Percentiles rank a stretch among this genome's conserved stretches.
phyloP scores from a whole-genome alignment of 2,329 filamentous ascomycete species.

The Penicillium hesseltinei region DNA sequence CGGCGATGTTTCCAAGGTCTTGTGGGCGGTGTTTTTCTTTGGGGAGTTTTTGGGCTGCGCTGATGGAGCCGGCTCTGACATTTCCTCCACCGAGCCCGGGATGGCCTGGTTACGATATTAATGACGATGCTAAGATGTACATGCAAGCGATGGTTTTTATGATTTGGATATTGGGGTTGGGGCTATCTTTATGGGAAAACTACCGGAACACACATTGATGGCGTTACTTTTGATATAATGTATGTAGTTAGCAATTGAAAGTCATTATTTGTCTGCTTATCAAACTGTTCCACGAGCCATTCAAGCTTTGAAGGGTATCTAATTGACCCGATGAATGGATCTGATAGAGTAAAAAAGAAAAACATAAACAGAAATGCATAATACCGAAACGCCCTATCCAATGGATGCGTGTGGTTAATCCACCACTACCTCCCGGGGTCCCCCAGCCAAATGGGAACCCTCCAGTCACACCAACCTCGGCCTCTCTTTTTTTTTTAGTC shows the following conservation, averaged over 20 bases:
- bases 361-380: neutral
- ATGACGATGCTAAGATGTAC: slow-evolving; percentile 42
- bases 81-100: slow-evolving; percentile 27
- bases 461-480: neutral
- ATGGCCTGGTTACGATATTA: slow-evolving; percentile 39
- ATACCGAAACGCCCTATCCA: slow-evolving; percentile 15
- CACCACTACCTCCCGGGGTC: neutral
- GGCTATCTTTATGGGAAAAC: slow-evolving; percentile 16
- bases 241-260: slow-evolving; percentile 22
- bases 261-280: slow-evolving; percentile 16
- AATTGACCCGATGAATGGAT: slow-evolving; percentile 11
- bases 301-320: slow-evolving; percentile 23
- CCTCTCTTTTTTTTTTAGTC: slow-evolving; percentile 53
- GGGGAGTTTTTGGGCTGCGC: slow-evolving; percentile 31
- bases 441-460: neutral
- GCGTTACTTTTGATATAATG: slow-evolving; percentile 19
- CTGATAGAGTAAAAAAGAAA: slow-evolving; percentile 1
- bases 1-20: slow-evolving; percentile 21
- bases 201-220: slow-evolving; percentile 17
- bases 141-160: slow-evolving; percentile 38
- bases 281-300: neutral
- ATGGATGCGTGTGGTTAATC: slow-evolving; percentile 2
- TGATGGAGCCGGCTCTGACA: slow-evolving; percentile 25
- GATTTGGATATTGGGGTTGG: slow-evolving; percentile 27
- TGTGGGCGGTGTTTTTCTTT: slow-evolving; percentile 23